Evolutionary conservation across 495 filamentous ascomycete genomes (phyloP).

Genomic region (Chaetomium tenue): DNA sequence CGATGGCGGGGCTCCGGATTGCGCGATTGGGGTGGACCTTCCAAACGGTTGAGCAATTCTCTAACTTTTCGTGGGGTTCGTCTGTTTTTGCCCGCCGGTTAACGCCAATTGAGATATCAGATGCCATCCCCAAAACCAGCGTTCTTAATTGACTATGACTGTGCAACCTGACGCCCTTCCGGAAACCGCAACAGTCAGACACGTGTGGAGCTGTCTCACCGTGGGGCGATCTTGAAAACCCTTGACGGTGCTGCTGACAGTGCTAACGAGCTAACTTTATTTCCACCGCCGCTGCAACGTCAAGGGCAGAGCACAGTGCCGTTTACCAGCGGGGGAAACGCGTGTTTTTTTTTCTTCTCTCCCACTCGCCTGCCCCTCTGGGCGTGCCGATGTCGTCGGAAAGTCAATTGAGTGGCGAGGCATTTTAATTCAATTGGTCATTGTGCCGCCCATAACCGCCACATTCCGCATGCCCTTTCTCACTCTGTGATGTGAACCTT

Average conservation of each 20-base stretch:
- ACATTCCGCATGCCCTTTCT: conserved; percentile 15
- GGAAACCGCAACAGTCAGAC: not conserved
- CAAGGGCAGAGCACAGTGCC: conserved; percentile 8
- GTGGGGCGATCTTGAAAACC: conserved; percentile 1
- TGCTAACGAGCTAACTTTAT: conserved; percentile 20
- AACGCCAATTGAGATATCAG: too few relatives aligned
- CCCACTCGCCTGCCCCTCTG: not conserved
- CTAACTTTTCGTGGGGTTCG: too few relatives aligned
- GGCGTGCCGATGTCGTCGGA: conserved; percentile 22
- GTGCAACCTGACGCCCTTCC: not conserved
- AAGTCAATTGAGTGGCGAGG: conserved; percentile 22
- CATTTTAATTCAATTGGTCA: conserved; percentile 20
- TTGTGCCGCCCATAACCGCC: conserved; percentile 32
- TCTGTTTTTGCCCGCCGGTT: too few relatives aligned
- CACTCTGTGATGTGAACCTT: not conserved
- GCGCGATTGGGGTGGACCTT: not conserved
- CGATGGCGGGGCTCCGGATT: conserved; percentile 4
- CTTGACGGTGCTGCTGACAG: not conserved
- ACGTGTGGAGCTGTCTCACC: conserved; percentile 4
- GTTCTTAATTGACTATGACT: not conserved
- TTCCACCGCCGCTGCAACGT: conserved; percentile 12
- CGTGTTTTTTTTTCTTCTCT: conserved; percentile 4
- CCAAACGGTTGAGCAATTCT: too few relatives aligned
- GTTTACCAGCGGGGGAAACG: not conserved
- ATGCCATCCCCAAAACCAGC: too few relatives aligned